Evolutionary conservation across 257 asterid genomes (phyloP).

Genomic region (Jasminum sambac): DNA sequence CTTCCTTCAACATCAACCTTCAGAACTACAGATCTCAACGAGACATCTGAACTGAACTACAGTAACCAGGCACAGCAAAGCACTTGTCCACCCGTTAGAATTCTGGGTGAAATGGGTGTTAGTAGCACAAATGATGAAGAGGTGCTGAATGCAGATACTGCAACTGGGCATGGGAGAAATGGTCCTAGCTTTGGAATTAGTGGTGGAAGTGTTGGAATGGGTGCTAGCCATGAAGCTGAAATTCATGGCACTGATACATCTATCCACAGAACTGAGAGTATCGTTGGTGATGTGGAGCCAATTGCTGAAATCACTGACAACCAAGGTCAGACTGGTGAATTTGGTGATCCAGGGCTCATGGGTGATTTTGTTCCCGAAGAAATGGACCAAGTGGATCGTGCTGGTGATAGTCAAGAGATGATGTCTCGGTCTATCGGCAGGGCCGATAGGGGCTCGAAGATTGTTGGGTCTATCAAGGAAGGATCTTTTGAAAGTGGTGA

Average conservation of each 20-base stretch:
- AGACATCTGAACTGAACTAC: constrained; percentile 87
- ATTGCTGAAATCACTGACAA: constrained; percentile 88
- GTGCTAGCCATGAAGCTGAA: constrained; percentile 99
- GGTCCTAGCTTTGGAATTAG: constrained; percentile 92
- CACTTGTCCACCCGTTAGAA: constrained; percentile 74
- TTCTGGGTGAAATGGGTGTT: constrained; percentile 86
- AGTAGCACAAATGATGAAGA: constrained; percentile 98
- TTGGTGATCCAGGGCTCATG: constrained; percentile 91
- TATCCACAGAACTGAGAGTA: constrained; percentile 75
- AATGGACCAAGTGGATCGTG: constrained; percentile 84
- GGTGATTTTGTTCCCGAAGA: constrained; percentile 97
- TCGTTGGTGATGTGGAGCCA: constrained; percentile 85
- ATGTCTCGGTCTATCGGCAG: constrained; percentile 78
- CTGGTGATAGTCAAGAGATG: constrained; percentile 90
- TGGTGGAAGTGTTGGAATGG: constrained; percentile 99
- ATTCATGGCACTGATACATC: constrained; percentile 82
- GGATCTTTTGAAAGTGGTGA: constrained; percentile 97
- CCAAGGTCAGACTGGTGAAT: constrained; percentile 86
- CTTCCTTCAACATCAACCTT: constrained; percentile 70
- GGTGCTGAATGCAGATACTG: constrained; percentile 84
- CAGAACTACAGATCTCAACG: constrained; percentile 64
- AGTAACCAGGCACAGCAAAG: constrained; percentile 97
- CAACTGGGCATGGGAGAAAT: constrained; percentile 75
- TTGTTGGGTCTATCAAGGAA: constrained; percentile 84
- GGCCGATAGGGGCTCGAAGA: constrained; percentile 97